Percentiles rank a stretch among this genome's conserved stretches.
Conservation (phyloP, 148 eudicot species). For the Rhododendron mucronatum region DNA sequence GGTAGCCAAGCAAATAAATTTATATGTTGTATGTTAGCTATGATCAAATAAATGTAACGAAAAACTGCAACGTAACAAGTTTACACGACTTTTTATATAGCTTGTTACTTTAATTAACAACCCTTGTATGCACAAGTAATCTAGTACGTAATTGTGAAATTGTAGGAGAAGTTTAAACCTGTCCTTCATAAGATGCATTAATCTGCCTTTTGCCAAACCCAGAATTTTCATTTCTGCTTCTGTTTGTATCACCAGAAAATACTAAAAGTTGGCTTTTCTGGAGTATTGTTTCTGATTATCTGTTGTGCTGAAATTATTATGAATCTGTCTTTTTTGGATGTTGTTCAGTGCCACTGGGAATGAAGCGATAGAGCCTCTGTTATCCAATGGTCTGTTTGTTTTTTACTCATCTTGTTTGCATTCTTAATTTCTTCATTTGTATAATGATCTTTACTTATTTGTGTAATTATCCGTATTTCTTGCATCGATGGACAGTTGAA, state of each 20-base stretch:
- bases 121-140: background rate
- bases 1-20: background rate
- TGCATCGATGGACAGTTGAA: slow-evolving; percentile 53
- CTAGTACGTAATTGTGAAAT: background rate
- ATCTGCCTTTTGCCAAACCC: background rate
- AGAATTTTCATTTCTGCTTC: background rate
- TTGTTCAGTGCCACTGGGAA: slow-evolving; percentile 62
- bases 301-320: background rate
- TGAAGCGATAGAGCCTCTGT: slow-evolving; percentile 57
- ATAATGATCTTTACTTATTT: slow-evolving; percentile 6
- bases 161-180: background rate
- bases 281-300: background rate
- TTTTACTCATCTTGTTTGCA: background rate
- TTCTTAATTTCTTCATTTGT: background rate
- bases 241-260: background rate
- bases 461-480: background rate
- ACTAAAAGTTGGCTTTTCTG: background rate
- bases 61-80: background rate
- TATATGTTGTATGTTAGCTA: background rate
- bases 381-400: slow-evolving; percentile 67
- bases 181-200: background rate
- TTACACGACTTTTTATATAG: background rate
- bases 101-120: background rate
- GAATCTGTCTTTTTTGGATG: slow-evolving; percentile 10
- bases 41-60: background rate